Base-by-base conservation (phyloP, 306 rosid species). In the Canavalia ensiformis region DNA sequence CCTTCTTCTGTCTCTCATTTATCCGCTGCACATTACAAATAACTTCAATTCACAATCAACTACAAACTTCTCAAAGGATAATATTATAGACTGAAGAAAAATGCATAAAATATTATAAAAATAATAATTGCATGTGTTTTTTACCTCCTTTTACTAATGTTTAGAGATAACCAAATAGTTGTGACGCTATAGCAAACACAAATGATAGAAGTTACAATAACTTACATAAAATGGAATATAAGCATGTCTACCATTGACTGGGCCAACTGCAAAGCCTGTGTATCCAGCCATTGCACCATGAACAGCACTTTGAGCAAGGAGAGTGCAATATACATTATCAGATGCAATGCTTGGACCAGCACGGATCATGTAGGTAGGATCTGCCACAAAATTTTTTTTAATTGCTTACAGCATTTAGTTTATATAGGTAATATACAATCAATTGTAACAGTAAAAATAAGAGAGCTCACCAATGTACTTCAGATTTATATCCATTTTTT, bases 241-340 rank as follows among this genome's bases (percentile, higher is more conserved):
- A 71, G 87, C 85, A 52, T 90, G 88, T 73, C 79, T 83, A 35
- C 94, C 90, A 8, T 92, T 87, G 58, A 90, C 92, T 4, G 88
- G 87, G 4, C 97, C 97, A 0, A 81, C 85, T 8, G 89, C 81
- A 84, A 90, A 92, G 58, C 94, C 94, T 0, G 92, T 90, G 75
- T 90, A 87, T 77, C 97, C 97, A 25, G 94, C 92, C 94, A 90
- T 90, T 58, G 92, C 92, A 12, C 94, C 97, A 68, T 92, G 94
- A 79, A 92, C 54, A 55, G 90, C 88, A 79, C 88, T 92, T 41
- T 90, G 91, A 34, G 92, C 97, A 64, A 92, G 94, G 39, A 90
- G 92, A 7, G 94, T 92, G 84, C 91, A 88, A 34, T 52, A 87
- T 4, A 92, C 89, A 67, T 92, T 92, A 70, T 92, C 97, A 42